A percentile compares a stretch with the other conserved stretches of the same genome.
Evolutionary conservation across 345 rosid genomes (phyloP).

Genomic region (Limnanthes douglasii): DNA sequence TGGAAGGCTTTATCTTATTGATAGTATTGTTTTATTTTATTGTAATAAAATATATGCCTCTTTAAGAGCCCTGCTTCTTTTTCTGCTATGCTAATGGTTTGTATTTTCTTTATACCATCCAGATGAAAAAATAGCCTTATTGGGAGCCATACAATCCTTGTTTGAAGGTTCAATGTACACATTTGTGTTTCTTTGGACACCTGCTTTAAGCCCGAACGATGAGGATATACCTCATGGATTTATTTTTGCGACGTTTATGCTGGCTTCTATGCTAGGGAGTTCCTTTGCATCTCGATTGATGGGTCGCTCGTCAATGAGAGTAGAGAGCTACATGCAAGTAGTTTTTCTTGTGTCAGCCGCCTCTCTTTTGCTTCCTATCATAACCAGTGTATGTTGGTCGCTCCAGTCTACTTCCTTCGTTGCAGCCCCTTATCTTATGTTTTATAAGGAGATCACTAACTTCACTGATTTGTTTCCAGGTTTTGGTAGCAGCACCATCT

Average conservation of each 20-base stretch:
- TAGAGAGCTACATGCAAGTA: conserved; percentile 88
- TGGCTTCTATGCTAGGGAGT: conserved; percentile 98
- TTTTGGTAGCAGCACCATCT: conserved; percentile 48
- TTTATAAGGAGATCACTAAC: background rate
- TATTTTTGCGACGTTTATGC: conserved; percentile 91
- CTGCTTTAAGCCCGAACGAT: conserved; percentile 77
- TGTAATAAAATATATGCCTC: conserved; percentile 2
- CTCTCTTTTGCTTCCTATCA: conserved; percentile 66
- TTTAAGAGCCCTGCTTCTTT: background rate
- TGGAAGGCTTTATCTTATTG: conserved; percentile 2
- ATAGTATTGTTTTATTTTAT: conserved; percentile 3
- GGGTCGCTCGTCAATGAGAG: conserved; percentile 58
- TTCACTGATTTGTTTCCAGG: conserved; percentile 22
- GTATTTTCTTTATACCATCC: conserved; percentile 8
- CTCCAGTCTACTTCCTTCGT: conserved; percentile 1
- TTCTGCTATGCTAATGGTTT: no score
- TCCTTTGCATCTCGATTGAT: conserved; percentile 83
- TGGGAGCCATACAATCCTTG: conserved; percentile 93
- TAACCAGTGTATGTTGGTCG: conserved; percentile 39
- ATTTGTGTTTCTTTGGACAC: conserved; percentile 97
- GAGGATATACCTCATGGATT: conserved; percentile 97
- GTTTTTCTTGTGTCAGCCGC: conserved; percentile 60
- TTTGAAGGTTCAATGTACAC: conserved; percentile 99
- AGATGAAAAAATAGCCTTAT: conserved; percentile 93
- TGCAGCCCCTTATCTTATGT: background rate